phyloP scores from a whole-genome alignment of 1,284 basidiomycete species.

The Inonotus obliquus region DNA sequence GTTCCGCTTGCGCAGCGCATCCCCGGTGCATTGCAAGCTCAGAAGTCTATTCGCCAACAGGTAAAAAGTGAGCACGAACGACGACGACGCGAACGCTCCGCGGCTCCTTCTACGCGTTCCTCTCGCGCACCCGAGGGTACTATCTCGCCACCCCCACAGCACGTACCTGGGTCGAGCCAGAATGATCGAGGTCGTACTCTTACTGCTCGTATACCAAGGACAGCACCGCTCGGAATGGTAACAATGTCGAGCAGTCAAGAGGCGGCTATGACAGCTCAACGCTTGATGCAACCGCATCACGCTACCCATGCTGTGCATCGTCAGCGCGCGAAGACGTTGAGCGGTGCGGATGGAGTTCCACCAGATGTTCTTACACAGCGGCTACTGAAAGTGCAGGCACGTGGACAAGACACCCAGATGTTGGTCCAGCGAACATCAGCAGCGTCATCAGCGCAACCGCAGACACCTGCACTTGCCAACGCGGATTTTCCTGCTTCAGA shows the following conservation, averaged over 20 bases:
- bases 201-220: neutral
- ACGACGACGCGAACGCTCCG: constrained; percentile 42
- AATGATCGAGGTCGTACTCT: constrained; percentile 13
- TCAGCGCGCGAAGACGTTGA: constrained; percentile 43
- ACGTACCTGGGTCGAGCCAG: constrained; percentile 6
- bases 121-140: constrained; percentile 29
- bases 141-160: constrained; percentile 10
- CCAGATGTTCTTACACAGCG: constrained; percentile 56
- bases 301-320: constrained; percentile 34
- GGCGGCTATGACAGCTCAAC: constrained; percentile 13
- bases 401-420: constrained; percentile 19
- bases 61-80: constrained; percentile 63
- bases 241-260: constrained; percentile 14
- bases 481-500: neutral
- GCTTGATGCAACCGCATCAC: constrained; percentile 31
- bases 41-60: constrained; percentile 68
- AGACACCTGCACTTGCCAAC: neutral
- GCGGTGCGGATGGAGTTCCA: constrained; percentile 36
- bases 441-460: constrained; percentile 3
- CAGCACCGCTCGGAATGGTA: neutral
- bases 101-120: constrained; percentile 25
- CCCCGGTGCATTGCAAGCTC: constrained; percentile 71
- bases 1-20: constrained; percentile 74
- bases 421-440: constrained; percentile 19
- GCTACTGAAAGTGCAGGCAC: constrained; percentile 46